Conservation (phyloP, 192 early-diverging fungal species). For the Mortierella antarctica region DNA sequence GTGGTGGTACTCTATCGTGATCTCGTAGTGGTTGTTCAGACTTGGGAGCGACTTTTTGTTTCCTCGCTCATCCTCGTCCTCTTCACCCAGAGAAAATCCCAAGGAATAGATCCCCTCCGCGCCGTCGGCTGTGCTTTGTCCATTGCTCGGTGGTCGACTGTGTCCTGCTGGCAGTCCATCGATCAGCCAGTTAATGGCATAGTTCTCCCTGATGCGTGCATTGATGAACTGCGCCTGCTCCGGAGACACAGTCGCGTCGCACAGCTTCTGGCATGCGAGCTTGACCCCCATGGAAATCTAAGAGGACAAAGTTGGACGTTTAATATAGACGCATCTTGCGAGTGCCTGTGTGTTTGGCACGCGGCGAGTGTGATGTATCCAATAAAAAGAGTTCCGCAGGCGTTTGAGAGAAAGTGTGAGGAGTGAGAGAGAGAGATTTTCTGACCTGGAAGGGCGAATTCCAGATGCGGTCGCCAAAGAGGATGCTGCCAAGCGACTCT, state of each 20-base stretch:
- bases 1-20: constrained; percentile 84
- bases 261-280: constrained; percentile 73
- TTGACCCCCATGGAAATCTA: constrained; percentile 33
- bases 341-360: neutral
- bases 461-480: constrained; percentile 97
- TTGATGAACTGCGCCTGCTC: constrained; percentile 90
- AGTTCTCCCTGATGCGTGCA: constrained; percentile 81
- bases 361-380: no score
- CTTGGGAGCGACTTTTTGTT: constrained; percentile 11
- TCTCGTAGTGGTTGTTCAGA: constrained; percentile 92
- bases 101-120: constrained; percentile 69
- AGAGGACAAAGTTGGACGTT: neutral
- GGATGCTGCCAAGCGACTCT: constrained; percentile 90
- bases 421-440: neutral
- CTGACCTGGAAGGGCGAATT: constrained; percentile 83
- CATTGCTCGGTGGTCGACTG: constrained; percentile 54
- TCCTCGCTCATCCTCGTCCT: neutral
- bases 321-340: neutral
- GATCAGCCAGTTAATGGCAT: constrained; percentile 87
- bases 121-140: no score
- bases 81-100: constrained; percentile 83
- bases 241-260: constrained; percentile 62
- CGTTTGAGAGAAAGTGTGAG: no score
- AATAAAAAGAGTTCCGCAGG: no score
- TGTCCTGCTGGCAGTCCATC: constrained; percentile 94